Base-by-base conservation (phyloP, 768 basidiomycete genomes). In the Asterophora lycoperdoides region DNA sequence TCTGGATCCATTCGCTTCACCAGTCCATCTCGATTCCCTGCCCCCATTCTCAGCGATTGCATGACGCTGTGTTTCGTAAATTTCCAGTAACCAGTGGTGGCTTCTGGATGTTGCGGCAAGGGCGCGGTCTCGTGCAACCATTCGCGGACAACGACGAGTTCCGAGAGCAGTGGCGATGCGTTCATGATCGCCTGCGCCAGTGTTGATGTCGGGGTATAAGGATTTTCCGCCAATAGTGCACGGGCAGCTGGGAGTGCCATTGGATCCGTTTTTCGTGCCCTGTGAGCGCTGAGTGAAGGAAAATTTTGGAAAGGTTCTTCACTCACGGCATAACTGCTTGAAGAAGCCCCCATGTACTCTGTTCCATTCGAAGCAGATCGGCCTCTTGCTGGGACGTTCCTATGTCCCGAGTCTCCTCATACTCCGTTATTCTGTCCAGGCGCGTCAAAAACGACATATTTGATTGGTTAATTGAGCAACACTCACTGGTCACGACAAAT, bases 51-150 rank as follows among this genome's bases (percentile, higher is more conserved):
- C 39, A 79, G 59, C 0, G 71, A 67, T 61, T 91, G 87, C 76
- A 87, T 76, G 5, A 89, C 70, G 20, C 72, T 79, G 57, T 86
- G 77, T 53, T 86, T 85, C 30, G 91, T 93, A 61, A 90, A 89
- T 49, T 80, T 82, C 81, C 85, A 87, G 66, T 93, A 93, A 2
- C 87, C 89, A 0, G 81, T 85, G 5, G 83, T 84, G 17, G 85
- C 83, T 58, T 88, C 90, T 1, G 84, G 84, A 36, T 76, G 72
- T 26, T 71, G 65, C 0, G 79, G 77, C n/a, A 72, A 49, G 0
- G 81, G 78, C 0, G 88, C 86, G 0, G 79, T 85, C 35, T 89
- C 86, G 53, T 91, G 87, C 1, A 92, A 73, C 91, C 91, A 93
- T 63, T 92, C 89, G n/a, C 87, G 80, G 7, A 92, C 83, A 37